Evolutionary conservation across 2,329 filamentous ascomycete species (phyloP), one percentile per base, ranked within the genome.

Genomic region (Diplodia scrobiculata): DNA sequence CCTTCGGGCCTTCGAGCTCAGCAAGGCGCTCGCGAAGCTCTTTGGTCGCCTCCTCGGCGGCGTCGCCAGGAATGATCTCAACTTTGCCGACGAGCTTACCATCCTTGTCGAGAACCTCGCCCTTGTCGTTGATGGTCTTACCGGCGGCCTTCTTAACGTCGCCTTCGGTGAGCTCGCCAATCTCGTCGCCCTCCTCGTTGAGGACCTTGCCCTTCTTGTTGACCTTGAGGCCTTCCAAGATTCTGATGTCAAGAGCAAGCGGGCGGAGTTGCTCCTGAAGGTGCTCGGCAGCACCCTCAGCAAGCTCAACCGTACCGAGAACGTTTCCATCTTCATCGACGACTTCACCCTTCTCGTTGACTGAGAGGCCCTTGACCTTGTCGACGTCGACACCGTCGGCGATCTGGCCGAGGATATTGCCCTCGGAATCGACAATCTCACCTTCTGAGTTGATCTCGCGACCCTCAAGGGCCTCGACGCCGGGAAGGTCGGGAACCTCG

Each of bases 201-300:
- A 84, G 78, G 63, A 84, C 76, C 75, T 82, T 81, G 75, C 81
- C 81, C 77, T 85, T 85, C 78, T 84, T 85, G 77, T 85, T 85
- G 75, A 85, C 79, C 74, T 84, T 84, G 64, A 82, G 77, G 71
- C 83, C 81, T 72, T 84, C 77, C 55, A 84, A 71, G 71, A 83
- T 83, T 66, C 80, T 77, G 51, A 81, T 73, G 68, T 82, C 81
- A 51, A 82, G 76, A 65, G 76, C 74, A 34, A 76, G 72, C 48
- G 74, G 70, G 29, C 76, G 74, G 50, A 66, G 68, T 41, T 75
- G 70, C 63, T 80, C 79, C 68, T 79, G 77, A 67, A 82, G 78
- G 72, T 79, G 80, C 69, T 83, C 80, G 62, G 79, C 76, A 68
- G 80, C 77, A 67, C 80, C 80, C 63, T 83, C 80, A 55, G 80